Percentiles rank a stretch among this genome's conserved stretches.
phyloP scores from a whole-genome alignment of 768 basidiomycete genomes.

The Boletellus ananas region DNA sequence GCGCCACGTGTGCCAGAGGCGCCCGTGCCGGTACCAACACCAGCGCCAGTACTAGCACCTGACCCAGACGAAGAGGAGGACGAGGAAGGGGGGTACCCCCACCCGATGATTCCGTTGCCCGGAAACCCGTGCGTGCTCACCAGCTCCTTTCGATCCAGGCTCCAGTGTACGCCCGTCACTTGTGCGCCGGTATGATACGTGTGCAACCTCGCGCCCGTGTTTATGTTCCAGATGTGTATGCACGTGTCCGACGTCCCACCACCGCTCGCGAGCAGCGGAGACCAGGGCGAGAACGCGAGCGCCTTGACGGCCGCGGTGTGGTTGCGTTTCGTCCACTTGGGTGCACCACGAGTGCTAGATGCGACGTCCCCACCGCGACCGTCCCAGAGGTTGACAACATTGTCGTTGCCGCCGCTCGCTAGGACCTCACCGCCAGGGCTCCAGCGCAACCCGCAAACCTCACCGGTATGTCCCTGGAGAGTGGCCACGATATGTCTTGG shows the following conservation, averaged over 20 bases:
- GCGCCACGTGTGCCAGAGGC: constrained; percentile 14
- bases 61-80: constrained; percentile 39
- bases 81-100: constrained; percentile 63
- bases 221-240: constrained; percentile 87
- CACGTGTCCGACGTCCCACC: constrained; percentile 94
- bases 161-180: constrained; percentile 87
- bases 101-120: constrained; percentile 76
- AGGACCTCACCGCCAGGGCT: constrained; percentile 82
- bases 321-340: constrained; percentile 90
- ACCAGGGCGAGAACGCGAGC: constrained; percentile 97
- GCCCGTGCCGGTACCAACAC: constrained; percentile 23
- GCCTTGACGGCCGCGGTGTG: constrained; percentile 90
- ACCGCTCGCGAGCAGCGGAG: constrained; percentile 84
- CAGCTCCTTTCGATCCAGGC: constrained; percentile 84
- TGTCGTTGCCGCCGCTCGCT: constrained; percentile 96
- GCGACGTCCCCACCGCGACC: constrained; percentile 61
- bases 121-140: constrained; percentile 94
- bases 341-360: constrained; percentile 46
- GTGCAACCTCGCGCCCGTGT: constrained; percentile 88
- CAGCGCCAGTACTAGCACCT: constrained; percentile 47
- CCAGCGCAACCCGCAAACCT: constrained; percentile 93
- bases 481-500: constrained; percentile 88
- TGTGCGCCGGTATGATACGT: constrained; percentile 85
- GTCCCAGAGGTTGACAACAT: constrained; percentile 98
- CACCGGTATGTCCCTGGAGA: constrained; percentile 83